Conservation (phyloP, 768 basidiomycete species). For the Asterophora lycoperdoides region DNA sequence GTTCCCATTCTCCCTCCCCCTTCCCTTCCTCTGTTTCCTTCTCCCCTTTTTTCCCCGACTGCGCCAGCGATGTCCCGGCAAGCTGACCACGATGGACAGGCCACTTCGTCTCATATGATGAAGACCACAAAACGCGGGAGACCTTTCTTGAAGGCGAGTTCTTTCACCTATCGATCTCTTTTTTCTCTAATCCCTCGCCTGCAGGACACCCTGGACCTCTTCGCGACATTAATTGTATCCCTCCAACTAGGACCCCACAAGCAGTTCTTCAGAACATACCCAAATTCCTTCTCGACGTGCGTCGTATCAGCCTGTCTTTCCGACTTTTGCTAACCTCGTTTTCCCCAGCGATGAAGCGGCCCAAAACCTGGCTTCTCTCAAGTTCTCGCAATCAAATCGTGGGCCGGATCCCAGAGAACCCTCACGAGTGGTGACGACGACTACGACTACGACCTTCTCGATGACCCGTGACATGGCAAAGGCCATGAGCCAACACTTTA, state of each 20-base stretch:
- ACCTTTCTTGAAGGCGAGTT: constrained; percentile 81
- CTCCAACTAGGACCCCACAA: constrained; percentile 85
- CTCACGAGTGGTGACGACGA: constrained; percentile 96
- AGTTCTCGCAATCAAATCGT: constrained; percentile 98
- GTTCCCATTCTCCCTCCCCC: constrained; percentile 23
- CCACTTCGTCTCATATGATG: constrained; percentile 91
- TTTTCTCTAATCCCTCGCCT: neutral
- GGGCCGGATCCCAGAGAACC: constrained; percentile 98
- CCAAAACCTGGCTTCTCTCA: constrained; percentile 87
- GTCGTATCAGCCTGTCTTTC: constrained; percentile 29
- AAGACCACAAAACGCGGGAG: constrained; percentile 95
- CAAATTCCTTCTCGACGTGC: constrained; percentile 94
- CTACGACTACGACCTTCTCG: constrained; percentile 98
- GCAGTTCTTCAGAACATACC: constrained; percentile 93
- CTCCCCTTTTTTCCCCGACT: constrained; percentile 41
- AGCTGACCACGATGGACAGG: constrained; percentile 44
- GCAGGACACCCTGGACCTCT: constrained; percentile 97
- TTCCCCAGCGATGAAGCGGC: constrained; percentile 87
- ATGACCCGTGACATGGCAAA: constrained; percentile 99
- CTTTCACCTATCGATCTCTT: constrained; percentile 9
- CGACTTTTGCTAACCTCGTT: constrained; percentile 11
- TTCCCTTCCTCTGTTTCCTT: constrained; percentile 20
- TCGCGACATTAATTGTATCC: constrained; percentile 94
- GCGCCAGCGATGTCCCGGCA: constrained; percentile 32
- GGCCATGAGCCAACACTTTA: constrained; percentile 99